Evolutionary conservation across 179 eudicot genomes (phyloP).

Genomic region (Camellia oleifera): DNA sequence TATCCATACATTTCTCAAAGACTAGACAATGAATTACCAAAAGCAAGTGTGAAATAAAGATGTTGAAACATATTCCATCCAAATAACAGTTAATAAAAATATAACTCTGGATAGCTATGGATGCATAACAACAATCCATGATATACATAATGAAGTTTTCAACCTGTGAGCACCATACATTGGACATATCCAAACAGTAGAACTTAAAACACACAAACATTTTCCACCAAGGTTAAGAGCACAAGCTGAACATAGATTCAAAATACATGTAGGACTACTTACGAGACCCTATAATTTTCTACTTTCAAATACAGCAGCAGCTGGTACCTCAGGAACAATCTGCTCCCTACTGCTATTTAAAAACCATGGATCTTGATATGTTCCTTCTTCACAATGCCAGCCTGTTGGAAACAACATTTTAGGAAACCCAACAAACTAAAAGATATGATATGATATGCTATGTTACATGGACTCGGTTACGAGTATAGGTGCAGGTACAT

Average conservation of each 20-base stretch:
- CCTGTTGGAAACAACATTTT: neutral
- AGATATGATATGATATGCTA: no score
- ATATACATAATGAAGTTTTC: no score
- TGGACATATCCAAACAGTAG: neutral
- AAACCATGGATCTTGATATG: conserved; percentile 20
- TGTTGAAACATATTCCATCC: neutral
- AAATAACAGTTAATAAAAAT: no score
- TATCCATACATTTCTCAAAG: no score
- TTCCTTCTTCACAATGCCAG: conserved; percentile 21
- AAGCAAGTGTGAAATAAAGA: no score
- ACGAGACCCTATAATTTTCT: neutral
- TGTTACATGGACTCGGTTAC: no score
- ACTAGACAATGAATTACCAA: neutral
- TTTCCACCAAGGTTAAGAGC: neutral
- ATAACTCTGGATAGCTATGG: no score
- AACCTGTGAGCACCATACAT: no score
- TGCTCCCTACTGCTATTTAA: neutral
- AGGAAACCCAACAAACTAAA: neutral
- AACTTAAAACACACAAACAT: neutral
- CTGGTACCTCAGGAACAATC: neutral
- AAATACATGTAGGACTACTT: neutral
- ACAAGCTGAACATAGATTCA: neutral
- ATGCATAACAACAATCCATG: neutral
- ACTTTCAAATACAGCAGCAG: neutral
- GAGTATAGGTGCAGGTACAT: no score